phyloP scores from a whole-genome alignment of 495 filamentous ascomycete genomes.

The Neurospora sp. region DNA sequence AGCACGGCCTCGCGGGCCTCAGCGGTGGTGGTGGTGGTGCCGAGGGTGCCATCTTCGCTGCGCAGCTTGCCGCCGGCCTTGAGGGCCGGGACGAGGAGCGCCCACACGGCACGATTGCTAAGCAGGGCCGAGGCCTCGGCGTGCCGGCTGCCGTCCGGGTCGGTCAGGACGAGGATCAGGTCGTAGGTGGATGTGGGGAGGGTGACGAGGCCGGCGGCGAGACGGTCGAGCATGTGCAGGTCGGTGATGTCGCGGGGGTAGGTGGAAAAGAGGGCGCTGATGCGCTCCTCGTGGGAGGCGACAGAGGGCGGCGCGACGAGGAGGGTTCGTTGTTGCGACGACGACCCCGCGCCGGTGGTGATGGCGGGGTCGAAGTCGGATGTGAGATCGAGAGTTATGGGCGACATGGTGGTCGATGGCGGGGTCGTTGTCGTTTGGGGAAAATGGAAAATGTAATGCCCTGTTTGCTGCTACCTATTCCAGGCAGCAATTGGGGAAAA shows the following conservation, averaged over 20 bases:
- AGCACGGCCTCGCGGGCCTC: slow-evolving; percentile 65
- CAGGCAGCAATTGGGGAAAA: neutral
- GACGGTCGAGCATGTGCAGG: slow-evolving; percentile 95
- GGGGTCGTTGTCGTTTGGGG: neutral
- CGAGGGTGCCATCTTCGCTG: slow-evolving; percentile 57
- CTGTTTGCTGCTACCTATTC: neutral
- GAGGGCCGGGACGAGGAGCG: slow-evolving; percentile 53
- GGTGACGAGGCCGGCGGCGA: slow-evolving; percentile 69
- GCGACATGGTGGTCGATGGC: slow-evolving; percentile 13
- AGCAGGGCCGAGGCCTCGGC: slow-evolving; percentile 49
- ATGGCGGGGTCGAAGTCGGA: slow-evolving; percentile 20
- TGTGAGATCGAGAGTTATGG: slow-evolving; percentile 17
- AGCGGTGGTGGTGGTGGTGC: slow-evolving; percentile 27
- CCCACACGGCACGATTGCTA: slow-evolving; percentile 54
- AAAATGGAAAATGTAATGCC: neutral
- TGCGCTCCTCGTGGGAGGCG: slow-evolving; percentile 37
- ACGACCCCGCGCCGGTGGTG: slow-evolving; percentile 5
- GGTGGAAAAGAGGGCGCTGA: slow-evolving; percentile 36
- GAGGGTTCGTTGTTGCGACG: slow-evolving; percentile 33
- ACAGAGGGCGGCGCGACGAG: slow-evolving; percentile 46
- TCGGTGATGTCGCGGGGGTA: slow-evolving; percentile 63
- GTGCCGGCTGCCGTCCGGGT: slow-evolving; percentile 52
- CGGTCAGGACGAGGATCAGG: slow-evolving; percentile 71
- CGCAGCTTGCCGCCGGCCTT: slow-evolving; percentile 60
- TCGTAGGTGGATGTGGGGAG: slow-evolving; percentile 75